Evolutionary conservation across 129 eudicot genomes (phyloP), one percentile per base, ranked within the genome.

Genomic region (Scalesia atractyloides): DNA sequence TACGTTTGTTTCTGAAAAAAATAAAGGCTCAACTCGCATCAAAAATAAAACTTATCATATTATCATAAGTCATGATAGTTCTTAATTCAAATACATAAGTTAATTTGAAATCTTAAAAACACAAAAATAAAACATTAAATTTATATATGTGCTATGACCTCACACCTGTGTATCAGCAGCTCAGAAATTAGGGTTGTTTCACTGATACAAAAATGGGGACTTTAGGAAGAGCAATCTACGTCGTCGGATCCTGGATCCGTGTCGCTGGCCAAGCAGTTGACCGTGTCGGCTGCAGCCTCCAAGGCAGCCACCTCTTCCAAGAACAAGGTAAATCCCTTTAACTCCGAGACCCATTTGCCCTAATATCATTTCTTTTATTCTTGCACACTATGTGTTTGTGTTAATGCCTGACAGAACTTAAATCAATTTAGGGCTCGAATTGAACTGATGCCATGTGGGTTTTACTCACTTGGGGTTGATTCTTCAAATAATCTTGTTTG

Each of bases 161-260:
- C 34, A 41, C 46, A 6, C 44, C 44, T 39, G 44, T 39, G 5
- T 1, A 39, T 41, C 46, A 20, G 33, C 48, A 73, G 77, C 62
- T 62, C 36, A 62, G 57, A 73, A 37, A 17, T 19, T 73, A 73
- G 78, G 78, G 78, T 73, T 73, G 16, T 66, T 75, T 52, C 10
- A 8, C 39, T 24, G 43, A 33, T 74, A 22, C 17, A 7, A 66
- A 39, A 50, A 88, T 91, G 97, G 97, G 90, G 49, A 69, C 91
- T 34, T 52, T 88, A 72, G 96, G 95, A 34, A 87, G 85, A 78
- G 87, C 95, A 73, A 80, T 89, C 65, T 92, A 92, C 83, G 68
- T 89, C 68, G 90, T 89, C 26, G 98, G 96, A 54, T 89, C 92
- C 76, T 92, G 98, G 98, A 87, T 92, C 92, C 88, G 98, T 18